phyloP scores from a whole-genome alignment of 129 eudicot species.

The Tagetes erecta region DNA sequence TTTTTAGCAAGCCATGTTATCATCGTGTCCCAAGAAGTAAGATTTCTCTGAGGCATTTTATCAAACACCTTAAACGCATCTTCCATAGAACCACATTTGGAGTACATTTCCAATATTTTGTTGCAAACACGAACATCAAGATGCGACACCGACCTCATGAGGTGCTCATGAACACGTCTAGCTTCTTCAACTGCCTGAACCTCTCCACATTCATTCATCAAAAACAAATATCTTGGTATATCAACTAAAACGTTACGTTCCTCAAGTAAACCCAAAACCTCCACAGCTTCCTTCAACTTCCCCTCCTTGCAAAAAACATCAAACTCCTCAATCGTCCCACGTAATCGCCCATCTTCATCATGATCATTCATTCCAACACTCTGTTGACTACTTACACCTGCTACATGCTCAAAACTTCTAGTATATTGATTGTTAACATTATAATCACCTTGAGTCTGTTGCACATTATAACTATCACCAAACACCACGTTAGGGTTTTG shows the following conservation, averaged over 20 bases:
- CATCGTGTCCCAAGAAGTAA: slow-evolving; percentile 17
- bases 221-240: slow-evolving; percentile 4
- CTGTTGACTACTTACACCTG: neutral
- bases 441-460: slow-evolving; percentile 1
- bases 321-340: slow-evolving; percentile 18
- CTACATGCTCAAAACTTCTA: neutral
- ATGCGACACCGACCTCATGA: neutral
- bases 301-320: slow-evolving; percentile 2
- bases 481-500: slow-evolving; percentile 26
- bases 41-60: slow-evolving; percentile 11
- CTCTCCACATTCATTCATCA: slow-evolving; percentile 13
- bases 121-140: slow-evolving; percentile 8
- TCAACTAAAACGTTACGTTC: neutral
- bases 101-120: slow-evolving; percentile 15
- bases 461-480: neutral
- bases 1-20: slow-evolving; percentile 19
- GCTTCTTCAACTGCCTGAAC: slow-evolving; percentile 8
- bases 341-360: slow-evolving; percentile 4
- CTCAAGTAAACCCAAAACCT: slow-evolving; percentile 12
- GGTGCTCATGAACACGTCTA: slow-evolving; percentile 12
- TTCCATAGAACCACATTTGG: slow-evolving; percentile 16
- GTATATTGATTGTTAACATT: neutral
- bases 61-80: slow-evolving; percentile 17
- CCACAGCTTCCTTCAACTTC: slow-evolving; percentile 14
- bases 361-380: slow-evolving; percentile 1